phyloP scores from a whole-genome alignment of 371 early-diverging fungal species.

The Amoeboaphelidium occidentale region DNA sequence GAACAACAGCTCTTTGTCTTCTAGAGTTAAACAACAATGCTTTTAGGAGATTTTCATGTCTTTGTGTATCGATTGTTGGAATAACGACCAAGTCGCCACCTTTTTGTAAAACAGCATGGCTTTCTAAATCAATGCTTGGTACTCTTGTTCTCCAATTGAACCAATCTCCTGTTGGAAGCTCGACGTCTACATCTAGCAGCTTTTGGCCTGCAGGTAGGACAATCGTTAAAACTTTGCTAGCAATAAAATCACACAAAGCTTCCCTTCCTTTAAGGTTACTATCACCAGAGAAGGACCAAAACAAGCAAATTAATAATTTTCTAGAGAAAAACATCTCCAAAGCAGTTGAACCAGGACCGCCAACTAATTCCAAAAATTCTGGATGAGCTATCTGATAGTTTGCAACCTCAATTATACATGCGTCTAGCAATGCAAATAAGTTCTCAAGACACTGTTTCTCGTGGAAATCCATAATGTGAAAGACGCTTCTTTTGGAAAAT shows the following conservation, averaged over 20 bases:
- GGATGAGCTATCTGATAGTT: conserved; percentile 70
- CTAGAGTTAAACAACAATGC: no score
- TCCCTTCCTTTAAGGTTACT: conserved; percentile 44
- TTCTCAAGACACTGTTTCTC: conserved; percentile 47
- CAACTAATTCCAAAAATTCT: conserved; percentile 87
- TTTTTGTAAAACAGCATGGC: conserved; percentile 81
- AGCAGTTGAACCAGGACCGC: no score
- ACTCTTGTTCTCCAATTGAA: conserved; percentile 67
- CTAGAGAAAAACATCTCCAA: conserved; percentile 54
- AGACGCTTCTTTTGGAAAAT: conserved; percentile 21
- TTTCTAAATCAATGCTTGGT: conserved; percentile 82
- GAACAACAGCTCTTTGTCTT: conserved; percentile 70
- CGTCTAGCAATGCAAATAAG: conserved; percentile 79
- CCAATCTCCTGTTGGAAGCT: conserved; percentile 56
- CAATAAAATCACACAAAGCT: conserved; percentile 56
- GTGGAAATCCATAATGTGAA: conserved; percentile 96
- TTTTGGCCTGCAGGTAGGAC: conserved; percentile 18
- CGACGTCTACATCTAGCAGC: conserved; percentile 80
- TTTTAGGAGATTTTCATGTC: conserved; percentile 93
- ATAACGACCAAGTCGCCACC: conserved; percentile 81
- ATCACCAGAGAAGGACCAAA: conserved; percentile 93
- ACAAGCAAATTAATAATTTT: conserved; percentile 48
- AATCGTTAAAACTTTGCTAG: conserved; percentile 59
- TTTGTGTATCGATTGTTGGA: conserved; percentile 89
- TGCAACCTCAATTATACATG: conserved; percentile 50